Percentiles rank a stretch among this genome's conserved stretches.
These are phyloP conservation scores for Marsdenia floribunda DNA, from an alignment of 257 asterid species.

Conservation along the genomic window DNA sequence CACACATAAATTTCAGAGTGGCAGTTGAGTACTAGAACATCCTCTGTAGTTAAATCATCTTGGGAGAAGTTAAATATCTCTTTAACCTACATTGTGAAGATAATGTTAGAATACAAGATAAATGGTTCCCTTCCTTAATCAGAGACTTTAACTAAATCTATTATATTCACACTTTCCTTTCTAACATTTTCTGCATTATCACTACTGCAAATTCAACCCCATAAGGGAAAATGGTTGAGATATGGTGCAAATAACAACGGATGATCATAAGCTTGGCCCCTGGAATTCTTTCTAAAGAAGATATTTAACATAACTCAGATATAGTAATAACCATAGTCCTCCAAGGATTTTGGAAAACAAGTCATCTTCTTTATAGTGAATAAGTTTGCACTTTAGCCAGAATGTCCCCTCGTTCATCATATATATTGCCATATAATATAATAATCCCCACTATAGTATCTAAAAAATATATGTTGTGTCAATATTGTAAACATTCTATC, in stretches of 20 bases:
- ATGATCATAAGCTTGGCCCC: neutral
- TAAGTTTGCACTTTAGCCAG: neutral
- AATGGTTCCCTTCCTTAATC: neutral
- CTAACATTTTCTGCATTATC: neutral
- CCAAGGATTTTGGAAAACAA: neutral
- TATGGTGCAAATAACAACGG: neutral
- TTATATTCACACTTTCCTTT: neutral
- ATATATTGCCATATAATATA: neutral
- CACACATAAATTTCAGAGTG: conserved; percentile 63
- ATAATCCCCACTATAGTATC: neutral
- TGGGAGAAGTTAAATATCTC: conserved; percentile 78
- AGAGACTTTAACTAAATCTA: neutral
- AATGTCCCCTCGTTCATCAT: neutral
- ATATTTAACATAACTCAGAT: neutral
- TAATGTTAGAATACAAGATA: neutral
- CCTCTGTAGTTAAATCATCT: conserved; percentile 92
- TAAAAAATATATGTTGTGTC: neutral
- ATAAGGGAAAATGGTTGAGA: neutral
- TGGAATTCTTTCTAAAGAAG: neutral
- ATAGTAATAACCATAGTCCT: neutral
- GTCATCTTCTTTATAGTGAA: neutral
- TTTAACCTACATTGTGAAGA: conserved; percentile 46
- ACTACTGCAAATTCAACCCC: neutral
- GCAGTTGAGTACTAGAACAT: conserved; percentile 66
- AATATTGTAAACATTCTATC: neutral